Evolutionary conservation across 805 yeast genomes (phyloP).

Genomic region (Candida dajiaensis): DNA sequence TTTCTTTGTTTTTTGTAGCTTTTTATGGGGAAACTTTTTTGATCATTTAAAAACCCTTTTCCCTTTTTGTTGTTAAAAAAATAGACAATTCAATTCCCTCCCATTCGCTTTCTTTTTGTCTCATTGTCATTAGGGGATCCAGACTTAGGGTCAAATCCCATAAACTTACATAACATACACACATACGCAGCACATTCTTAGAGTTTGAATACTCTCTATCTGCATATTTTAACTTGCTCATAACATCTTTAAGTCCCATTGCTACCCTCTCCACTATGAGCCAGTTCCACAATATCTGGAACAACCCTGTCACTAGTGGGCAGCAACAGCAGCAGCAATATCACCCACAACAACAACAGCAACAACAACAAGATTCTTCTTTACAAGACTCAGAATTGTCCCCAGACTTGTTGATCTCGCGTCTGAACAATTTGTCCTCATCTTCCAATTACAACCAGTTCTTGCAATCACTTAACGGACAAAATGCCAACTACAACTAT

Average conservation of each 20-base stretch:
- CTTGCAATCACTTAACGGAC: slow-evolving; percentile 5
- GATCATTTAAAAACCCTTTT: not conserved
- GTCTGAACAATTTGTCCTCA: slow-evolving; percentile 17
- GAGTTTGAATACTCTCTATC: too few relatives aligned
- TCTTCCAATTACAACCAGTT: slow-evolving; percentile 14
- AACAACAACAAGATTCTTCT: slow-evolving; percentile 1
- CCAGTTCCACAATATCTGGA: slow-evolving; percentile 12
- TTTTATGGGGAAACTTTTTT: not conserved
- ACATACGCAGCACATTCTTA: too few relatives aligned
- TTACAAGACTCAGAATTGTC: slow-evolving; percentile 8
- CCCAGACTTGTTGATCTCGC: slow-evolving; percentile 20
- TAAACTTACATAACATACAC: too few relatives aligned
- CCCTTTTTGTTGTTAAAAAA: too few relatives aligned
- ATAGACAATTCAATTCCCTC: too few relatives aligned
- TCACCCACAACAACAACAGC: not conserved
- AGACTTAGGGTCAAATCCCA: too few relatives aligned
- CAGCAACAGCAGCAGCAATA: slow-evolving; percentile 4
- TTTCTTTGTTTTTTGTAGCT: not conserved
- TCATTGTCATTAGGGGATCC: not conserved
- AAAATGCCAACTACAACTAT: slow-evolving; percentile 1
- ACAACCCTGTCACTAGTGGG: slow-evolving; percentile 1
- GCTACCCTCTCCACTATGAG: slow-evolving; percentile 3
- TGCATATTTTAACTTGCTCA: too few relatives aligned
- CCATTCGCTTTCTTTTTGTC: not conserved
- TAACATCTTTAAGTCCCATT: not conserved